Base-by-base conservation (phyloP, 192 early-diverging fungal species). In the Ramicandelaber brevisporus region DNA sequence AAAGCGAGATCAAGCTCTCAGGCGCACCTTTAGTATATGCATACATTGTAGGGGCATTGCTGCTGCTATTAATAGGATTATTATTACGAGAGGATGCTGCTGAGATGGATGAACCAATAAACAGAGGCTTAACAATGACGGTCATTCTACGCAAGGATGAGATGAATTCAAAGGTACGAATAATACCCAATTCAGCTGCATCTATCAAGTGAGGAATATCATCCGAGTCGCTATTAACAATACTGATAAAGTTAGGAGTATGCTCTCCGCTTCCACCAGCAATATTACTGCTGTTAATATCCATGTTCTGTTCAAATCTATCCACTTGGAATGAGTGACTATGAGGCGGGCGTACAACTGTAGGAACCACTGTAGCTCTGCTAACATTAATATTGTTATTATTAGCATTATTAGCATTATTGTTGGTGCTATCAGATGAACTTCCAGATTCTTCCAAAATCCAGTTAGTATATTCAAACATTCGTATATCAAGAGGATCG, bases 11-110 rank as follows among this genome's bases (percentile, higher is more conserved):
- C 59, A 99, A 78, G 1, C 77, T 81, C 46, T 99, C 95, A 3
- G 95, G 95, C 2, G 95, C 95, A 4, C 95, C 95, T 52, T 99
- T 99, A 6, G 86, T 80, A 43, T 77, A 99, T 4, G 87, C 70
- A 21, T 86, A 75, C 53, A 70, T 62, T 5, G 50, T 51, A 11
- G 53, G 55, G 27, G 15, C 1, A 13, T 34, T 21, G n/a, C n/a
- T n/a, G n/a, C n/a, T n/a, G n/a, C n/a, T n/a, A n/a, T n/a, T n/a
- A n/a, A 27, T 15, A 5, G 8, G 7, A 30, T 57, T 49, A 40
- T 48, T 57, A 46, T 57, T 52, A 9, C 46, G 35, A 11, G 54
- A 63, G 20, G 61, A 54, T n/a, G n/a, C n/a, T n/a, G n/a, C n/a
- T n/a, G n/a, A n/a, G n/a, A n/a, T n/a, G n/a, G n/a, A n/a, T n/a